These are phyloP conservation scores for Exophiala lecanii-corni DNA, from an alignment of 2,329 filamentous ascomycete genomes.

Conservation along the genomic window DNA sequence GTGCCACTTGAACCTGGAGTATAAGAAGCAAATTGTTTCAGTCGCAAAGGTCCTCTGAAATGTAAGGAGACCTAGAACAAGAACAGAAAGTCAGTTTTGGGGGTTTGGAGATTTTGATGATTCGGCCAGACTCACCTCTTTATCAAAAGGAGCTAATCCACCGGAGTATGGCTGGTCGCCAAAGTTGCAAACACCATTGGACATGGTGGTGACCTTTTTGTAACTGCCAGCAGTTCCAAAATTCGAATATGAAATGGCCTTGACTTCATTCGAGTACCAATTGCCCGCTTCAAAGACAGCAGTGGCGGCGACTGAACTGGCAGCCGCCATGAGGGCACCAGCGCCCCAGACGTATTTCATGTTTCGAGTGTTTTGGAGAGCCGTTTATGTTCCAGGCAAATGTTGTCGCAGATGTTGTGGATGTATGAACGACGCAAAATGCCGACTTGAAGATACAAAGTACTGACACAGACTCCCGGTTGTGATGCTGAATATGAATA, in stretches of 20 bases:
- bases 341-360: conserved; percentile 15
- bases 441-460: too few species aligned
- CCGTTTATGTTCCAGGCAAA: background rate
- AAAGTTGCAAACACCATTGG: conserved; percentile 49
- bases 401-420: background rate
- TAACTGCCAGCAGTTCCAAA: conserved; percentile 60
- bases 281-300: conserved; percentile 44
- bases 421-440: background rate
- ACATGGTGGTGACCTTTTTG: conserved; percentile 59
- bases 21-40: conserved; percentile 68
- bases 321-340: conserved; percentile 11
- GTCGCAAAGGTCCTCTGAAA: conserved; percentile 63
- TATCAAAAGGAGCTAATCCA: conserved; percentile 61
- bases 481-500: too few species aligned
- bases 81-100: background rate
- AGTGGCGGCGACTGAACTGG: conserved; percentile 10
- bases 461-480: too few species aligned
- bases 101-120: background rate
- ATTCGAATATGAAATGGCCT: conserved; percentile 63
- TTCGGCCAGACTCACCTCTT: conserved; percentile 56
- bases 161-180: conserved; percentile 50
- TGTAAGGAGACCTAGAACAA: conserved; percentile 61
- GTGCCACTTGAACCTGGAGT: conserved; percentile 40
- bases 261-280: conserved; percentile 58
- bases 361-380: background rate